Evolutionary conservation across 23 red algal genomes (phyloP).

Genomic region (Chondrus crispus): DNA sequence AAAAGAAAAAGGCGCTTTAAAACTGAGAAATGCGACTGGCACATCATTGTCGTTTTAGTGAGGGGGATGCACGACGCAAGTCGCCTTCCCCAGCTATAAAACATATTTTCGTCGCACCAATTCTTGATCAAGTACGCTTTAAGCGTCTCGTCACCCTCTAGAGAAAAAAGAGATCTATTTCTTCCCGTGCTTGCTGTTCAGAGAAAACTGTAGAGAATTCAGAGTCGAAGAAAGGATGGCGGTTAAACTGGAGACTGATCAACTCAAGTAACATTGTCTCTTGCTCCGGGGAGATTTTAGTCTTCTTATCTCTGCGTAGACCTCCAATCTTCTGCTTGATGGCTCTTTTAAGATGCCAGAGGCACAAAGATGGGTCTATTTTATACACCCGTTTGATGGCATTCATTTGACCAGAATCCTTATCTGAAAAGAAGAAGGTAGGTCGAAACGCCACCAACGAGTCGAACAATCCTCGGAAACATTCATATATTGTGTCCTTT

Average conservation of each 20-base stretch:
- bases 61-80: background rate
- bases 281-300: too few species aligned
- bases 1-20: background rate
- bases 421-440: background rate
- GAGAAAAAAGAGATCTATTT: too few species aligned
- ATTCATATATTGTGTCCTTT: background rate
- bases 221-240: too few species aligned
- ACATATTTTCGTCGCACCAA: background rate
- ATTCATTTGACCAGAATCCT: background rate
- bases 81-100: background rate
- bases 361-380: background rate
- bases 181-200: too few species aligned
- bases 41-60: background rate
- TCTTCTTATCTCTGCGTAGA: background rate
- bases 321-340: background rate
- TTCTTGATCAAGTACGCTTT: background rate
- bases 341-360: background rate
- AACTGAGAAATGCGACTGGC: background rate
- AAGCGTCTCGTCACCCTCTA: too few species aligned
- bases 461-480: background rate
- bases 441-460: background rate
- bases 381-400: background rate
- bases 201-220: too few species aligned
- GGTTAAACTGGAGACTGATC: too few species aligned
- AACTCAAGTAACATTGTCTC: too few species aligned